phyloP scores from a whole-genome alignment of 352 stramenopile genomes.

The Peronospora tabacina region DNA sequence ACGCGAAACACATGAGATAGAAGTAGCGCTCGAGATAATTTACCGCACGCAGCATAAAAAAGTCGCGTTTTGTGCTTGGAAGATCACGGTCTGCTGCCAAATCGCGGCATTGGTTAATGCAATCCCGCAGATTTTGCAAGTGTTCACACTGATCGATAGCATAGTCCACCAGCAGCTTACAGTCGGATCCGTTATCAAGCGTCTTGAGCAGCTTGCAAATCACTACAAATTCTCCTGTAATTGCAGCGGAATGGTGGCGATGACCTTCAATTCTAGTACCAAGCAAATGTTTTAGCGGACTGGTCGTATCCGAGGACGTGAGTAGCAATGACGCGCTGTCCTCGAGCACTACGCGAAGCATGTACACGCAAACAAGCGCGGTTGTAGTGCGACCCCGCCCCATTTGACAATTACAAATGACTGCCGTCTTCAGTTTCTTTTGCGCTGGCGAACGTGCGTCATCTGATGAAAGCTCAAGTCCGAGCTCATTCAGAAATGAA shows the following conservation, averaged over 20 bases:
- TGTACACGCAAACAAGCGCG: conserved; percentile 82
- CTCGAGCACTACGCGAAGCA: conserved; percentile 71
- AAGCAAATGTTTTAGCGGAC: conserved; percentile 25
- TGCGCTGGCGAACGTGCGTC: background rate
- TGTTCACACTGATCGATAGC: conserved; percentile 75
- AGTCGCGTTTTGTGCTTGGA: conserved; percentile 56
- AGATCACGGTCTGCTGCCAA: conserved; percentile 67
- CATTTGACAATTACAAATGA: conserved; percentile 90
- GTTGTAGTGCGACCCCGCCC: conserved; percentile 82
- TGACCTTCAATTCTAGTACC: conserved; percentile 8
- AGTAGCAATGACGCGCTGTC: conserved; percentile 21
- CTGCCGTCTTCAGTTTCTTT: conserved; percentile 45
- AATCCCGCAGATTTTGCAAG: conserved; percentile 81
- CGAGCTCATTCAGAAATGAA: conserved; percentile 55
- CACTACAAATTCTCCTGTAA: conserved; percentile 58
- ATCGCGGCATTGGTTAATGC: conserved; percentile 72
- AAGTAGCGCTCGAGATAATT: conserved; percentile 89
- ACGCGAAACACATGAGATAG: conserved; percentile 85
- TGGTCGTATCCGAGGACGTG: conserved; percentile 8
- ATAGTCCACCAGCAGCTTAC: conserved; percentile 62
- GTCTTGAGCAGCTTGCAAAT: conserved; percentile 64
- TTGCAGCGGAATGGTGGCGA: conserved; percentile 47
- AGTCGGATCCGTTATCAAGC: conserved; percentile 59
- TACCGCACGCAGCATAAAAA: conserved; percentile 77
- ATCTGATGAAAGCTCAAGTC: conserved; percentile 22